phyloP scores from a whole-genome alignment of 805 yeast species.

The Saccharomycopsis microspora region DNA sequence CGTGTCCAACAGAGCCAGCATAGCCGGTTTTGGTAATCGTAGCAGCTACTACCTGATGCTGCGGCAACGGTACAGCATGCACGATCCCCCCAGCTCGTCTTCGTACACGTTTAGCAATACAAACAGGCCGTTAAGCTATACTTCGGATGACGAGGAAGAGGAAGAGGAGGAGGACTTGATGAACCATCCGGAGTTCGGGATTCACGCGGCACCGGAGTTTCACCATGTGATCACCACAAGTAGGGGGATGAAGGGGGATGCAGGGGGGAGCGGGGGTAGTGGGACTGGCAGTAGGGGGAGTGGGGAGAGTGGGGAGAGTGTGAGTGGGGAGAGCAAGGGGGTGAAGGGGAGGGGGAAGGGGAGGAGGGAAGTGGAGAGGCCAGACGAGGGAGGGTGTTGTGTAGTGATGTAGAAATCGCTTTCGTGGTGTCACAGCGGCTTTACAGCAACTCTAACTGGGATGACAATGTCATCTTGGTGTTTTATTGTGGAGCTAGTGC shows the following conservation, averaged over 20 bases:
- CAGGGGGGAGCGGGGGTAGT: too few relatives aligned
- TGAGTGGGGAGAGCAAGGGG: too few relatives aligned
- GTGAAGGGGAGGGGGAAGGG: too few relatives aligned
- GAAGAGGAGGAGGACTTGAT: background rate
- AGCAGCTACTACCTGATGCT: constrained; percentile 2
- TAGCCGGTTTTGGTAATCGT: constrained; percentile 6
- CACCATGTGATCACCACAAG: constrained; percentile 13
- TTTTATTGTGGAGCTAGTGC: too few relatives aligned
- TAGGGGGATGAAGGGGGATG: constrained; percentile 1
- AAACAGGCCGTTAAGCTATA: background rate
- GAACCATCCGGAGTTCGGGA: constrained; percentile 2
- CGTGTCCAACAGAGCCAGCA: constrained; percentile 2
- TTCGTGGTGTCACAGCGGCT: too few relatives aligned
- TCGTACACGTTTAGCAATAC: background rate
- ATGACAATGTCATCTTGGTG: too few relatives aligned
- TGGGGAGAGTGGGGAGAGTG: too few relatives aligned
- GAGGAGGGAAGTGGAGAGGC: too few relatives aligned
- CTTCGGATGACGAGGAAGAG: constrained; percentile 2
- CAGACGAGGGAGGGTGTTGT: too few relatives aligned
- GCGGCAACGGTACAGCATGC: constrained; percentile 1
- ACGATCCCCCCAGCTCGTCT: constrained; percentile 1
- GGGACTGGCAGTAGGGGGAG: too few relatives aligned
- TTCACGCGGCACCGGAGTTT: background rate
- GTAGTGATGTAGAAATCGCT: too few relatives aligned
- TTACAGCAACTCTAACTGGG: too few relatives aligned